Evolutionary conservation across 768 basidiomycete species (phyloP).

Genomic region (Amanita subjunquillea): DNA sequence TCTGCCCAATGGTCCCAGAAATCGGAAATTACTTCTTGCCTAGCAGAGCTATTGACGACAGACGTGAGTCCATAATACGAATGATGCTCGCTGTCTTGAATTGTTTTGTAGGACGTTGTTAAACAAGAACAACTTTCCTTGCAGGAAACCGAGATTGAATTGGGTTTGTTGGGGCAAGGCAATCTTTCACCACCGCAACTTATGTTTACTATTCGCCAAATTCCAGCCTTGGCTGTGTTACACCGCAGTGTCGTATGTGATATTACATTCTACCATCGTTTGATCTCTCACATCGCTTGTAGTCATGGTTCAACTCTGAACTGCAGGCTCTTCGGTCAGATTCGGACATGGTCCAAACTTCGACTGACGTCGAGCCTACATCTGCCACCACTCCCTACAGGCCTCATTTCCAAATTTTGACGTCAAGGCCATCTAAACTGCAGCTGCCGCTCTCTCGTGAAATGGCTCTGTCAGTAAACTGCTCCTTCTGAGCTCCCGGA

Average conservation of each 20-base stretch:
- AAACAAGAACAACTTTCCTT: slow-evolving; percentile 49
- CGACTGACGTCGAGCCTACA: slow-evolving; percentile 38
- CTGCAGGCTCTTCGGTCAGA: slow-evolving; percentile 56
- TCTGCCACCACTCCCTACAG: slow-evolving; percentile 38
- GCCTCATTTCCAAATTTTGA: slow-evolving; percentile 32
- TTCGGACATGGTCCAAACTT: slow-evolving; percentile 50
- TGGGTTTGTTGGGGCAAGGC: slow-evolving; percentile 48
- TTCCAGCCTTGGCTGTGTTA: slow-evolving; percentile 66
- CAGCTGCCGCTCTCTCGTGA: slow-evolving; percentile 74
- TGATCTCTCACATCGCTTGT: slow-evolving; percentile 2
- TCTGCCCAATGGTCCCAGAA: slow-evolving; percentile 80
- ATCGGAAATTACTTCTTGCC: slow-evolving; percentile 64
- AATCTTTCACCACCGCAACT: slow-evolving; percentile 53
- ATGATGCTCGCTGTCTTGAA: not conserved
- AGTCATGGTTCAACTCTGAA: slow-evolving; percentile 83
- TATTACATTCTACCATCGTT: not conserved
- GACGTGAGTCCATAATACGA: slow-evolving; percentile 29
- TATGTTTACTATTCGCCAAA: slow-evolving; percentile 58
- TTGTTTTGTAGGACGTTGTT: not conserved
- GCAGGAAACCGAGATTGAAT: slow-evolving; percentile 76
- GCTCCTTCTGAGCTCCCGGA: not conserved
- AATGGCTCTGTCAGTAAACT: slow-evolving; percentile 69
- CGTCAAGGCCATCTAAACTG: slow-evolving; percentile 30
- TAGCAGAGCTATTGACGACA: slow-evolving; percentile 51
- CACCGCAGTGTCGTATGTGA: slow-evolving; percentile 77